Evolutionary conservation across 257 asterid species (phyloP), one percentile per base, ranked within the genome.

Genomic region (Coffea eugenioides): DNA sequence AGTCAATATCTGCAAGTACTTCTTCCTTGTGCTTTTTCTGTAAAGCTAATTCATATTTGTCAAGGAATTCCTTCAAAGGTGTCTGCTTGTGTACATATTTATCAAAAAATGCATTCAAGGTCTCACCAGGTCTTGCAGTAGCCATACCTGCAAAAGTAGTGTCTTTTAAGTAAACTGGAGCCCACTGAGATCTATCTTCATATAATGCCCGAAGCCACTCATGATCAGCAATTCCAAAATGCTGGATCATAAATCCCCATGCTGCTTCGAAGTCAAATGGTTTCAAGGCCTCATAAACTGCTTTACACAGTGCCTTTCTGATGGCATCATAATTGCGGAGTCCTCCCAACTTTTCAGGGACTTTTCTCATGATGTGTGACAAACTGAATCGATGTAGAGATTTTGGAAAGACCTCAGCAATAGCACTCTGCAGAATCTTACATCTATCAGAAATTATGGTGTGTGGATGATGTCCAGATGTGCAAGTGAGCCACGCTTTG

Each of bases 271-370:
- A 94, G 68, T 94, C 97, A 56, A 73, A 87, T 13, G 97, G 93
- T 54, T 92, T 91, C 80, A 91, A 51, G 39, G 90, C 71, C 82
- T 91, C 97, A 6, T 92, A 92, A 81, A 89, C 91, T 75, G 87
- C 90, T 88, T 89, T 90, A 72, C 80, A 46, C 67, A 94, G 74
- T 20, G 87, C 69, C 73, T 84, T 83, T 43, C 80, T 66, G 62
- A 86, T 79, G 48, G 66, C 82, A 79, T 86, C 89, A 36, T 86
- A 86, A 69, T 84, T 80, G 39, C 73, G 87, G 70, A 91, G 76
- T 46, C 98, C 98, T 23, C 98, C 97, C 84, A 94, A 80, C 70
- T 90, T 94, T 83, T 92, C 97, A 0, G 97, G 97, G 80, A 89
- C 88, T 85, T 87, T 90, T 79, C 85, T 90, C 93, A 91, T 89